phyloP scores from a whole-genome alignment of 768 basidiomycete species.

The Collybia sordida region DNA sequence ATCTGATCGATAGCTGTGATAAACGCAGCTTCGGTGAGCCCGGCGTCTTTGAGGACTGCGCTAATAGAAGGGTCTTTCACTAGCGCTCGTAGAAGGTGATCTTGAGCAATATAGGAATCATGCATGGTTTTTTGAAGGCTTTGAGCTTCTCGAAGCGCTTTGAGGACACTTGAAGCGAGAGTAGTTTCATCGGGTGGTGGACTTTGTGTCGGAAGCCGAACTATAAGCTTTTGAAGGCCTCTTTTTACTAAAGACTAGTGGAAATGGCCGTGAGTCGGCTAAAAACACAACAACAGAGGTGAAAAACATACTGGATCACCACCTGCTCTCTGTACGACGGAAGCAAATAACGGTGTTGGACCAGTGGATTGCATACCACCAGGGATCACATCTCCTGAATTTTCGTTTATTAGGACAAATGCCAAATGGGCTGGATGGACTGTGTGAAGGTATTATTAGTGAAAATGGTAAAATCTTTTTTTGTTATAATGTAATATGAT shows the following conservation, averaged over 20 bases:
- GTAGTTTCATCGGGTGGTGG: conserved; percentile 84
- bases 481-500: background rate
- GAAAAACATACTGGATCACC: conserved; percentile 69
- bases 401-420: conserved; percentile 76
- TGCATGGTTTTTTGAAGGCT: conserved; percentile 80
- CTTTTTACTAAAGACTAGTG: conserved; percentile 60
- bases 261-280: background rate
- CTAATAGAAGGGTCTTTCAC: conserved; percentile 70
- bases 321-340: conserved; percentile 79
- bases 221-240: conserved; percentile 71
- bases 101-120: conserved; percentile 91
- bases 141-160: conserved; percentile 76
- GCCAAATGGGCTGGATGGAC: conserved; percentile 86
- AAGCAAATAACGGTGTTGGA: conserved; percentile 64
- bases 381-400: conserved; percentile 32
- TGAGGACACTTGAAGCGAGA: conserved; percentile 52
- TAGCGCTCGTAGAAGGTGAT: conserved; percentile 86
- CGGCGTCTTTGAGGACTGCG: conserved; percentile 71
- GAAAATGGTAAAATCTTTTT: conserved; percentile 11
- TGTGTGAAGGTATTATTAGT: conserved; percentile 21
- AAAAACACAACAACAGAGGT: background rate
- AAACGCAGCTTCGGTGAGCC: conserved; percentile 67
- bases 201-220: conserved; percentile 78
- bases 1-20: conserved; percentile 78
- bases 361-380: conserved; percentile 29